phyloP scores from a whole-genome alignment of 345 rosid genomes.

The Laguncularia racemosa region DNA sequence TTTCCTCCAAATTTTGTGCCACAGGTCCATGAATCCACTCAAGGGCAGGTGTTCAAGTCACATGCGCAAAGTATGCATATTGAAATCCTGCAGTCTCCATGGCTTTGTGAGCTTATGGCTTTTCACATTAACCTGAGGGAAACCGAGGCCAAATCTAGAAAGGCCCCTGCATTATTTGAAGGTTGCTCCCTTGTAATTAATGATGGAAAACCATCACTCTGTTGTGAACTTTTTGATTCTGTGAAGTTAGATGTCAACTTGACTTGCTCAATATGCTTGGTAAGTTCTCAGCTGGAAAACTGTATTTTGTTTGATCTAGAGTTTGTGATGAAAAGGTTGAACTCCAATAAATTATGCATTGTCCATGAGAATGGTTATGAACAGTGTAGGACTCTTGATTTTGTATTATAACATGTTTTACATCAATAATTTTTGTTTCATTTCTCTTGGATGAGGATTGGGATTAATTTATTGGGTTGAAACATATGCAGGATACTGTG shows the following conservation, averaged over 20 bases:
- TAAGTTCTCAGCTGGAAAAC: constrained; percentile 24
- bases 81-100: constrained; percentile 91
- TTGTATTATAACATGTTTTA: too few species aligned
- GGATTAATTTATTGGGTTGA: constrained; percentile 1
- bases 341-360: too few species aligned
- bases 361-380: too few species aligned
- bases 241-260: constrained; percentile 71
- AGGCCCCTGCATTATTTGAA: constrained; percentile 45
- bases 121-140: constrained; percentile 79
- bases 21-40: constrained; percentile 80
- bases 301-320: background rate
- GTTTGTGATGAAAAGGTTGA: too few species aligned
- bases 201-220: constrained; percentile 69
- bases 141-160: constrained; percentile 31
- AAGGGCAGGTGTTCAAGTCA: constrained; percentile 91
- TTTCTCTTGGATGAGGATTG: too few species aligned
- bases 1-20: background rate
- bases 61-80: constrained; percentile 75
- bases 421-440: too few species aligned
- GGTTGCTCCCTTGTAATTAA: constrained; percentile 50
- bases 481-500: constrained; percentile 65
- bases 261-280: constrained; percentile 96
- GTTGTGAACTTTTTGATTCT: constrained; percentile 73
- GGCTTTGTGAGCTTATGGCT: constrained; percentile 93
- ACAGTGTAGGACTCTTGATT: too few species aligned